Evolutionary conservation across 768 basidiomycete species (phyloP), one percentile per base, ranked within the genome.

Genomic region (Hygrocybe coccinea): DNA sequence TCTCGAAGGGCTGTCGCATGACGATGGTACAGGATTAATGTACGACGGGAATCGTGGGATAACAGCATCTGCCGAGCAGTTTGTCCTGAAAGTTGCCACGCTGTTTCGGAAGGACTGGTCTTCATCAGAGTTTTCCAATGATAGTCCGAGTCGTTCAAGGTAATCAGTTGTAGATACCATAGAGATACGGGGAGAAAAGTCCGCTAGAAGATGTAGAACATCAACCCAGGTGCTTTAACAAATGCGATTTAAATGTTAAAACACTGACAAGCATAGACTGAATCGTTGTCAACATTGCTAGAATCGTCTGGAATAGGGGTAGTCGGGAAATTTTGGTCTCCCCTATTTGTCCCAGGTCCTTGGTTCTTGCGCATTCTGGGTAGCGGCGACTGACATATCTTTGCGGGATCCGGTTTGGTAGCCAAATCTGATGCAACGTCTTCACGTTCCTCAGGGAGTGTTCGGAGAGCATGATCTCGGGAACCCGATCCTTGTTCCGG

Each of bases 31-130:
- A 38, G 5, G 54, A 8, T 39, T 24, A 33, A 15, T 37, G 55
- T n/a, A 37, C 39, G 33, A 59, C 15, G 56, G 56, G 29, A 55
- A 59, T 39, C 71, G 74, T 8, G 80, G 78, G 54, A 84, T 72
- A 46, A 86, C 70, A 10, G 80, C 84, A 25, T 86, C 82, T 1
- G 78, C 77, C 3, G 85, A 85, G 38, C 73, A 69, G 35, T 78
- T 78, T 0, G 84, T 82, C 72, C 80, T 72, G 56, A 83, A 67
- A 0, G 84, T 83, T 24, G 78, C 76, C 48, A 85, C 67, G 60
- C 82, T 85, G 45, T 74, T 76, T 50, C 78, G 69, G 5, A 84
- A 85, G 1, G 68, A 63, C 48, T 69, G 57, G 57, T 76, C 69
- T 55, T 69, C 66, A 55, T 24, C 57, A 68, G 62, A 56, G 61